Conservation (phyloP, 352 stramenopile genomes). For the Phytophthora uliginosa region DNA sequence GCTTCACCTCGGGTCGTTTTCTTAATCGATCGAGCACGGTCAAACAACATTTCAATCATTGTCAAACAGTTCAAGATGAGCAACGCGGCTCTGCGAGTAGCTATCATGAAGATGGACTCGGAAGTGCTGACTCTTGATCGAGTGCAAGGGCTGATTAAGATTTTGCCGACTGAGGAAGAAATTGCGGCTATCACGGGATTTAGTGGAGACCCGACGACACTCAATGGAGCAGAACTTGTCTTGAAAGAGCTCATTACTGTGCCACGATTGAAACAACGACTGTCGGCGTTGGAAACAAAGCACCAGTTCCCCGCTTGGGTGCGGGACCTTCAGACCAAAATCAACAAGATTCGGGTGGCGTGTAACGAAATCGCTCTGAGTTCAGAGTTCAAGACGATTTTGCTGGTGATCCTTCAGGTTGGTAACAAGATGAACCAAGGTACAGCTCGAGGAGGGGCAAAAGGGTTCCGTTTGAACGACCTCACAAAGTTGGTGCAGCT, state of each 20-base stretch:
- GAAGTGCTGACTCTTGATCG: constrained; percentile 85
- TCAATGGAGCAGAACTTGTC: constrained; percentile 84
- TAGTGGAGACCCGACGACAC: constrained; percentile 61
- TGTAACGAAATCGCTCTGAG: constrained; percentile 73
- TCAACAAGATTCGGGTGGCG: constrained; percentile 66
- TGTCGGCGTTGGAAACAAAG: constrained; percentile 68
- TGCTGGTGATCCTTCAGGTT: constrained; percentile 81
- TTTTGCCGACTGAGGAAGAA: constrained; percentile 92
- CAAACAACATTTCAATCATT: constrained; percentile 97
- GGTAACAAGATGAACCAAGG: constrained; percentile 91
- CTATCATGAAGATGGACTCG: constrained; percentile 87
- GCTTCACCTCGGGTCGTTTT: constrained; percentile 75
- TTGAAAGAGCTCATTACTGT: constrained; percentile 86
- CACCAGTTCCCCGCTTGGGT: constrained; percentile 74
- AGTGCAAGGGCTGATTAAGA: constrained; percentile 86
- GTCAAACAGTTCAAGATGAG: constrained; percentile 97
- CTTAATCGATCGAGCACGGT: constrained; percentile 74
- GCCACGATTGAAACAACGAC: constrained; percentile 70
- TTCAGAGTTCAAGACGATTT: constrained; percentile 72
- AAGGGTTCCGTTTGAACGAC: constrained; percentile 75
- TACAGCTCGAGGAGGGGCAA: constrained; percentile 74
- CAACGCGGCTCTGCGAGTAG: constrained; percentile 79
- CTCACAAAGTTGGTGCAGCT: constrained; percentile 79
- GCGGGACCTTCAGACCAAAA: constrained; percentile 74
- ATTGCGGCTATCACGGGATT: constrained; percentile 75